Conservation (phyloP, 441 rosid genomes). For the Gossypium gossypioides region DNA sequence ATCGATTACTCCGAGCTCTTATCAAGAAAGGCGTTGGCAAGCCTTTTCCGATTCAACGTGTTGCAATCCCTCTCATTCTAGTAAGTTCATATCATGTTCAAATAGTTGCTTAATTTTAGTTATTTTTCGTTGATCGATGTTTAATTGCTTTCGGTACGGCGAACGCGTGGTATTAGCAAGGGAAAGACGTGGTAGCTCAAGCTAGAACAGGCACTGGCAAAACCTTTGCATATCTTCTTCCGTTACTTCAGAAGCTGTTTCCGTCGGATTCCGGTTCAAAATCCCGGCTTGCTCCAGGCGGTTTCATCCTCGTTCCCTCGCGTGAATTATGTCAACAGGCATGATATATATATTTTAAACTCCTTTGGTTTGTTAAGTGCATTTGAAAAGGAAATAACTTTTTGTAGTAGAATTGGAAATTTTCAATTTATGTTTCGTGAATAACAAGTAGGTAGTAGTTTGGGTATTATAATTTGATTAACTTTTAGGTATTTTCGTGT, state of each 20-base stretch:
- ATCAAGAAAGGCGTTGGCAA: slow-evolving; percentile 54
- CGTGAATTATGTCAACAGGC: slow-evolving; percentile 82
- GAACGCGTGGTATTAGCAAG: slow-evolving; percentile 37
- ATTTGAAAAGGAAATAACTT: not conserved
- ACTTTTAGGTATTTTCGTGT: not conserved
- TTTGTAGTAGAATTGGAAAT: not conserved
- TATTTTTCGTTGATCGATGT: not conserved
- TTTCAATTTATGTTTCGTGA: not conserved
- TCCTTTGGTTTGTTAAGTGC: not conserved
- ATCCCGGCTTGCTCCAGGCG: slow-evolving; percentile 57
- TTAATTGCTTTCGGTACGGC: not conserved
- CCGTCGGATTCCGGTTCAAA: slow-evolving; percentile 27
- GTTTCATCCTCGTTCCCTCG: slow-evolving; percentile 71
- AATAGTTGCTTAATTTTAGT: not conserved
- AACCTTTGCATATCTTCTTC: slow-evolving; percentile 75
- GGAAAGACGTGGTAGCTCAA: slow-evolving; percentile 82
- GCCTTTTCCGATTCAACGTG: slow-evolving; percentile 68
- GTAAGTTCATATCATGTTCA: slow-evolving; percentile 25
- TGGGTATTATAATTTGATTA: not conserved
- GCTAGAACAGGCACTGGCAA: slow-evolving; percentile 92
- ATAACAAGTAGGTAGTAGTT: not conserved
- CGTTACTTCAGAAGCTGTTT: slow-evolving; percentile 75
- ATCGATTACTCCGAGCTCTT: slow-evolving; percentile 59
- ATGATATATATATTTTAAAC: not conserved
- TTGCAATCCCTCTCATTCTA: slow-evolving; percentile 65